Evolutionary conservation across 176 grass and related monocot genomes (phyloP).

Genomic region (Triticum urartu): DNA sequence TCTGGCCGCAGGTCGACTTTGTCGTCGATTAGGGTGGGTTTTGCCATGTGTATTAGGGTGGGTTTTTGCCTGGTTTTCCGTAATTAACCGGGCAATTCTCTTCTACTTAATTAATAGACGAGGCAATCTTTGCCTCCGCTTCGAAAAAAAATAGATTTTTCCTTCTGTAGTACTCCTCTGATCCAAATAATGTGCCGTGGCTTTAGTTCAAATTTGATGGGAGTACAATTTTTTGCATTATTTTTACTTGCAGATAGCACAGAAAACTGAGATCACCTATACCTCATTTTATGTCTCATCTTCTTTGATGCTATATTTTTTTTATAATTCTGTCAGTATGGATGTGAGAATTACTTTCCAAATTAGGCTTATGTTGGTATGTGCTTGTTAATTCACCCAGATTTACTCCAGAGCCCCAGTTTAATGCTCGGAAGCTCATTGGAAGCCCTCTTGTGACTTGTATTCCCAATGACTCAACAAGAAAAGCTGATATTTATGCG

Average conservation of each 20-base stretch:
- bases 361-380: slow-evolving; percentile 22
- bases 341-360: background rate
- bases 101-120: too few relatives aligned
- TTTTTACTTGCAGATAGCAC: background rate
- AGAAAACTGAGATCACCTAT: background rate
- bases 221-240: background rate
- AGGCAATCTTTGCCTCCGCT: too few relatives aligned
- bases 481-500: slow-evolving; percentile 62
- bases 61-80: too few relatives aligned
- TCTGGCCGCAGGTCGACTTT: too few relatives aligned
- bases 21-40: too few relatives aligned
- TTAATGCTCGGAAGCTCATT: slow-evolving; percentile 63
- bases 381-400: slow-evolving; percentile 39
- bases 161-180: background rate
- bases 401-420: slow-evolving; percentile 50
- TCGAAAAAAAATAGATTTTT: background rate
- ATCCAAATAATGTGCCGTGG: too few relatives aligned
- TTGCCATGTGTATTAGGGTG: too few relatives aligned
- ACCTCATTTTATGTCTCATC: background rate
- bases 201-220: too few relatives aligned
- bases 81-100: too few relatives aligned
- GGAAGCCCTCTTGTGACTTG: slow-evolving; percentile 85
- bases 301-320: slow-evolving; percentile 13
- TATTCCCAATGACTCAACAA: slow-evolving; percentile 48
- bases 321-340: background rate